Conservation (phyloP, 2,329 filamentous ascomycete genomes). For the Phoma sp. region DNA sequence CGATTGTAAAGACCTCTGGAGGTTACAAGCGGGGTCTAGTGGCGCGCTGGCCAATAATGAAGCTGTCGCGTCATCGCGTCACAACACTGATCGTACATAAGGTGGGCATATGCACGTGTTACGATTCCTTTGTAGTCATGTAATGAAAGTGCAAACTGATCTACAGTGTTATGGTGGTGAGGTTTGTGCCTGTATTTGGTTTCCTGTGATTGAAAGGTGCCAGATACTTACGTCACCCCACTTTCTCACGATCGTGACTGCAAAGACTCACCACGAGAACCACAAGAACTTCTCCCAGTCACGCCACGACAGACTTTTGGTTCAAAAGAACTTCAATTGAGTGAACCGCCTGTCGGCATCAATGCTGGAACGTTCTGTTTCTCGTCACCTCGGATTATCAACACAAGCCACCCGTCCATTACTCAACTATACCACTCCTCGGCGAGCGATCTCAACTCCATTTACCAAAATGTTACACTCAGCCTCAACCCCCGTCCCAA, state of each 20-base stretch:
- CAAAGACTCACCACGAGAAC: slow-evolving; percentile 17
- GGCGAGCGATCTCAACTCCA: no score
- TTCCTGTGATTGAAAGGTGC: background rate
- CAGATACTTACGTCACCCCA: slow-evolving; percentile 35
- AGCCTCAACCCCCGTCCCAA: slow-evolving; percentile 9
- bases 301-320: background rate
- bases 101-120: background rate
- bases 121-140: background rate
- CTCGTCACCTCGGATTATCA: background rate
- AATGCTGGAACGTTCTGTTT: background rate
- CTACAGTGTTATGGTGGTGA: background rate
- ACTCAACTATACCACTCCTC: no score
- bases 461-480: slow-evolving; percentile 35
- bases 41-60: slow-evolving; percentile 13
- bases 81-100: background rate
- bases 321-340: background rate
- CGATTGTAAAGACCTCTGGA: background rate
- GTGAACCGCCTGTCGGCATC: no score
- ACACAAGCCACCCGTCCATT: background rate
- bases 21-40: slow-evolving; percentile 15
- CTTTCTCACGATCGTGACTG: slow-evolving; percentile 28
- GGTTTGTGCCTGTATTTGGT: background rate
- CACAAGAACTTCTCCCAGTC: background rate
- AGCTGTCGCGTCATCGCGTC: slow-evolving; percentile 9
- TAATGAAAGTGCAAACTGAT: background rate